Evolutionary conservation across 139 green algal genomes (phyloP).

Genomic region (Trebouxia sp.): DNA sequence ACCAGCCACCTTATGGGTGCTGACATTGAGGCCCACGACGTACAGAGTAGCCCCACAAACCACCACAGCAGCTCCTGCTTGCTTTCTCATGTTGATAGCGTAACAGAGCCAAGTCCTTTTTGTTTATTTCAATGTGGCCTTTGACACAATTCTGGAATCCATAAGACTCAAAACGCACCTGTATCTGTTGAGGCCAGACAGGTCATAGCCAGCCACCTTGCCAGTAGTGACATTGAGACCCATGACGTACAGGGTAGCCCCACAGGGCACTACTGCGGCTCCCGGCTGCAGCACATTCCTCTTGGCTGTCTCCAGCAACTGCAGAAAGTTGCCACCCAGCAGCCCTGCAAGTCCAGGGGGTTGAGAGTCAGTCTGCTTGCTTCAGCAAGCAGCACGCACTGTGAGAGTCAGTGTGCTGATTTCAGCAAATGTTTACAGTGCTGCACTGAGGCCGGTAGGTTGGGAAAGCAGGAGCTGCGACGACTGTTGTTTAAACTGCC

Average conservation of each 20-base stretch:
- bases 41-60: constrained; percentile 69
- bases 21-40: constrained; percentile 75
- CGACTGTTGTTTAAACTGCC: too few species aligned
- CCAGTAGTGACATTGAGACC: constrained; percentile 64
- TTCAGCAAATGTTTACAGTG: too few species aligned
- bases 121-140: too few species aligned
- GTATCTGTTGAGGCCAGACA: constrained; percentile 74
- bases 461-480: too few species aligned
- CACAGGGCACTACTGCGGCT: constrained; percentile 59
- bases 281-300: constrained; percentile 55
- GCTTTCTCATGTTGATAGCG: too few species aligned
- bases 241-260: constrained; percentile 74
- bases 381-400: too few species aligned
- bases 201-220: constrained; percentile 58
- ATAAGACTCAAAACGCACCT: too few species aligned
- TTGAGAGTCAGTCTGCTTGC: too few species aligned
- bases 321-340: constrained; percentile 60
- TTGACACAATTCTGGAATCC: too few species aligned
- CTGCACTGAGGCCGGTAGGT: too few species aligned
- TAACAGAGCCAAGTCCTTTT: too few species aligned
- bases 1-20: constrained; percentile 45
- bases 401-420: too few species aligned
- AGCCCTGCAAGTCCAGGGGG: constrained; percentile 44
- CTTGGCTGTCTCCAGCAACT: constrained; percentile 59
- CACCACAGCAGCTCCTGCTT: constrained; percentile 56